These are phyloP conservation scores for Gaultheria prostrata DNA, from an alignment of 148 eudicot genomes.

Conservation along the genomic window DNA sequence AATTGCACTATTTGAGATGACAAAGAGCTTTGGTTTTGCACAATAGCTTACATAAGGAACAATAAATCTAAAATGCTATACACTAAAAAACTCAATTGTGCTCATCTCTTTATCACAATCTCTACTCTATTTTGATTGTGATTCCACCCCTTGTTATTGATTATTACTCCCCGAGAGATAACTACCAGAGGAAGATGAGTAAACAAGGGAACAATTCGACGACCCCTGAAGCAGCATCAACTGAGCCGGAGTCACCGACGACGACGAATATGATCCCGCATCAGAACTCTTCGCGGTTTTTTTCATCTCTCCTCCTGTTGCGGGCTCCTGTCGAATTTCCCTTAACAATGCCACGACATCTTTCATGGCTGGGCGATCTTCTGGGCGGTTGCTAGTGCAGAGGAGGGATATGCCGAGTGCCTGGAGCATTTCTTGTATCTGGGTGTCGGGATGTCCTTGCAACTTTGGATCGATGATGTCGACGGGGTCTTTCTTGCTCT, in stretches of 20 bases:
- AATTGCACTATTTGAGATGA: neutral
- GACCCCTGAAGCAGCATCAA: constrained; percentile 52
- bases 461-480: constrained; percentile 65
- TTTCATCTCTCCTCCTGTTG: constrained; percentile 33
- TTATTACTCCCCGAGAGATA: constrained; percentile 30
- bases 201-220: constrained; percentile 51
- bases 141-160: neutral
- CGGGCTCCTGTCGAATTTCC: constrained; percentile 58
- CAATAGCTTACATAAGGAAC: neutral
- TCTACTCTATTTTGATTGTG: neutral
- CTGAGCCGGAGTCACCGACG: constrained; percentile 49
- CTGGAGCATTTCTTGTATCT: constrained; percentile 89
- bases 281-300: constrained; percentile 34
- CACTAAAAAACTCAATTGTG: neutral
- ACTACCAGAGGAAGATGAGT: constrained; percentile 61
- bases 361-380: constrained; percentile 90
- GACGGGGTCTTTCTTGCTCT: constrained; percentile 59
- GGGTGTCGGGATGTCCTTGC: constrained; percentile 68
- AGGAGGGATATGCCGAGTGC: constrained; percentile 76
- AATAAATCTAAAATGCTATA: neutral
- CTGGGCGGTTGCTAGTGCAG: constrained; percentile 72
- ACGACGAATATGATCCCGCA: constrained; percentile 29
- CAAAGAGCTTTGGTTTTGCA: neutral
- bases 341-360: constrained; percentile 70
- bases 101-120: neutral